Percentiles rank a stretch among this genome's conserved stretches.
Evolutionary conservation across 345 rosid genomes (phyloP).

Genomic region (Hibiscus mutabilis): DNA sequence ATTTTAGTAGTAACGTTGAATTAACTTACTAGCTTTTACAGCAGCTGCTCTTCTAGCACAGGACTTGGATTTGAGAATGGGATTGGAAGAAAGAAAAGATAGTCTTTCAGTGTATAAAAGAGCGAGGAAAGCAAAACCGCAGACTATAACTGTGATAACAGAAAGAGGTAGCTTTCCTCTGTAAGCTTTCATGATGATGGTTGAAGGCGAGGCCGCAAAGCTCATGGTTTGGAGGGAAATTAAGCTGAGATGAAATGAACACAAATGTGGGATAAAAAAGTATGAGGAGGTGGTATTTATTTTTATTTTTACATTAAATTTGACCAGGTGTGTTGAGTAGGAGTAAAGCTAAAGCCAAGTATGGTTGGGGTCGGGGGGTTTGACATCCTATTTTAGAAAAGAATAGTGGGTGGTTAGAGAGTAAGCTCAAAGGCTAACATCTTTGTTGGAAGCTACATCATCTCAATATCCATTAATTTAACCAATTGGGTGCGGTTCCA

Average conservation of each 20-base stretch:
- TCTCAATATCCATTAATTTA: neutral
- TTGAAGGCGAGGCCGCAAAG: constrained; percentile 23
- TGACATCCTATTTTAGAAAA: neutral
- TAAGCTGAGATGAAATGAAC: neutral
- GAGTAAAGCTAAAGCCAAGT: constrained; percentile 61
- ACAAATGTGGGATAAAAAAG: neutral
- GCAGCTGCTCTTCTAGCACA: constrained; percentile 41
- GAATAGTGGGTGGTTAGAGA: constrained; percentile 24
- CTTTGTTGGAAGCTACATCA: constrained; percentile 12
- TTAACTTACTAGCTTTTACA: constrained; percentile 45
- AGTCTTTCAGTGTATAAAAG: constrained; percentile 59
- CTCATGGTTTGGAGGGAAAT: constrained; percentile 30
- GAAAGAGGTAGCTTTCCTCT: constrained; percentile 64
- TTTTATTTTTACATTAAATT: neutral
- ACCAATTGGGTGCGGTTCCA: neutral
- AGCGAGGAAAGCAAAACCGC: constrained; percentile 45
- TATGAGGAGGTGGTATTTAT: neutral
- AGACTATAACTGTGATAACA: constrained; percentile 32
- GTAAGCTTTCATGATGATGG: constrained; percentile 27
- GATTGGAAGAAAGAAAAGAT: constrained; percentile 35
- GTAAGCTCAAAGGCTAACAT: constrained; percentile 40
- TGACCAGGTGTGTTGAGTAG: constrained; percentile 44
- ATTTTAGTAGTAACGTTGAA: no score
- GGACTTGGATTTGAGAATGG: constrained; percentile 38
- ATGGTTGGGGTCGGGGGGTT: constrained; percentile 11